These are phyloP conservation scores for Phytopythium ostracodes DNA, from an alignment of 352 stramenopile species.

Conservation along the genomic window DNA sequence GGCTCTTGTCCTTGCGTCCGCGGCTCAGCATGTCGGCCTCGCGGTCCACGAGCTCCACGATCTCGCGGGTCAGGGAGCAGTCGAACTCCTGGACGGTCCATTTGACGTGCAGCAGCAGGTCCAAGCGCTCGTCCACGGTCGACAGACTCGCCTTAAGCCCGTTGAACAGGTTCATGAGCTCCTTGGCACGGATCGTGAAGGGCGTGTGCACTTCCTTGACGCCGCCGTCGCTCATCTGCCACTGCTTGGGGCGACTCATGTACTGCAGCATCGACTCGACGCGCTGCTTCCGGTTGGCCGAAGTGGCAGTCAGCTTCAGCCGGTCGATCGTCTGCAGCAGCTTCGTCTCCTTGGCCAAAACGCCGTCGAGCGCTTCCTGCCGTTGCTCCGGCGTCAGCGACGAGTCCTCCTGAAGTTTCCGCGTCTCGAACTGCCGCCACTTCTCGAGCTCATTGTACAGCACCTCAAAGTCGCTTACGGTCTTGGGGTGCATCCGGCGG, in stretches of 20 bases:
- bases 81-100: conserved; percentile 93
- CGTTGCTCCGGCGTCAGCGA: conserved; percentile 24
- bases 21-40: conserved; percentile 92
- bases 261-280: conserved; percentile 86
- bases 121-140: conserved; percentile 82
- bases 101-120: conserved; percentile 92
- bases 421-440: conserved; percentile 87
- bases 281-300: conserved; percentile 78
- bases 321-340: conserved; percentile 87
- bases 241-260: conserved; percentile 88
- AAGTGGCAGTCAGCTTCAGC: conserved; percentile 78
- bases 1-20: conserved; percentile 67
- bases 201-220: conserved; percentile 89
- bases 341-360: conserved; percentile 81
- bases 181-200: conserved; percentile 82
- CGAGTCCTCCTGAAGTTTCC: conserved; percentile 51
- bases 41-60: conserved; percentile 91
- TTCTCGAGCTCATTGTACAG: conserved; percentile 93
- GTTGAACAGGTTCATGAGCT: conserved; percentile 87
- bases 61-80: conserved; percentile 82
- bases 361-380: conserved; percentile 45
- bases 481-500: conserved; percentile 87
- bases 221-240: conserved; percentile 90
- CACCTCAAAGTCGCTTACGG: conserved; percentile 82
- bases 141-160: conserved; percentile 51